phyloP scores from a whole-genome alignment of 768 basidiomycete species.

The Sporobolomyces roseus region DNA sequence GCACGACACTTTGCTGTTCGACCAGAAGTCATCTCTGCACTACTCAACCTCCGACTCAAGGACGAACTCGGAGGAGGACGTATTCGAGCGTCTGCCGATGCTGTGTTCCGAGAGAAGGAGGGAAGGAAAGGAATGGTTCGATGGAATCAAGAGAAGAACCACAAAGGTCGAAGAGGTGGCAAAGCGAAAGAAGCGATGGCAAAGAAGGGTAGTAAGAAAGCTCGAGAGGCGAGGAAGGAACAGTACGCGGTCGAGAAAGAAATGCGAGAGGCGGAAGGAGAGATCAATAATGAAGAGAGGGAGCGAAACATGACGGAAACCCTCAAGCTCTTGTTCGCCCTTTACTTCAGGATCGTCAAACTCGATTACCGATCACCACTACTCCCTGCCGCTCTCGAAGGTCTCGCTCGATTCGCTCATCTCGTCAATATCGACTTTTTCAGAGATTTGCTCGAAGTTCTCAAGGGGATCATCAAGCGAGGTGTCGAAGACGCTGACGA shows the following conservation, averaged over 20 bases:
- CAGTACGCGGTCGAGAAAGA: conserved; percentile 84
- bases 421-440: conserved; percentile 98
- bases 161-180: conserved; percentile 46
- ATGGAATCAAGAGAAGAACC: conserved; percentile 48
- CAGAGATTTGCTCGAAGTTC: conserved; percentile 81
- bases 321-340: conserved; percentile 88
- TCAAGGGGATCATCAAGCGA: conserved; percentile 69
- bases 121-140: conserved; percentile 45
- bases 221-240: conserved; percentile 78
- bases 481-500: conserved; percentile 36
- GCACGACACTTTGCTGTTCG: conserved; percentile 85
- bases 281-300: conserved; percentile 86
- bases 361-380: conserved; percentile 65
- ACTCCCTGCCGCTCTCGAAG: conserved; percentile 79
- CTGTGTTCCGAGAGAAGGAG: conserved; percentile 55
- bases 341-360: conserved; percentile 95
- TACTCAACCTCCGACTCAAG: conserved; percentile 78
- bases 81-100: conserved; percentile 66
- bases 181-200: conserved; percentile 58
- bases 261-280: conserved; percentile 88
- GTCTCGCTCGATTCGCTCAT: conserved; percentile 89
- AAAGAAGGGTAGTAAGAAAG: conserved; percentile 76
- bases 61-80: conserved; percentile 67
- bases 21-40: conserved; percentile 77
- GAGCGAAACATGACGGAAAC: conserved; percentile 88